Percentiles rank a stretch among this genome's conserved stretches.
Evolutionary conservation across 768 basidiomycete species (phyloP).

Genomic region (Tricholoma saponaceum): DNA sequence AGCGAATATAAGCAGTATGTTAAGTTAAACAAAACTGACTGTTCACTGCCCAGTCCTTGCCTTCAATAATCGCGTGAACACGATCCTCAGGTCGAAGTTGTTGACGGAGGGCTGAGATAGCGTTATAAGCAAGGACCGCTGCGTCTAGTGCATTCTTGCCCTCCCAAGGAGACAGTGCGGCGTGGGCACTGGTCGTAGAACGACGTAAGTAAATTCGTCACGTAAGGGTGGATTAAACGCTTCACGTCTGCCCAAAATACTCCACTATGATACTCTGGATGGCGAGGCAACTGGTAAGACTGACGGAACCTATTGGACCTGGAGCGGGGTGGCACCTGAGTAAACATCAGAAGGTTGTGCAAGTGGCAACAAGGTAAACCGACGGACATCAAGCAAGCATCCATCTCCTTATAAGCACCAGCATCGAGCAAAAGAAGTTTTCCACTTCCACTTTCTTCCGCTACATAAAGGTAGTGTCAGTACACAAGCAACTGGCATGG

Average conservation of each 20-base stretch:
- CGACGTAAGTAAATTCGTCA: neutral
- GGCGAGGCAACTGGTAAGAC: conserved; percentile 61
- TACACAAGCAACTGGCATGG: neutral
- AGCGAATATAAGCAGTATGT: neutral
- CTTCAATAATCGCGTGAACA: conserved; percentile 76
- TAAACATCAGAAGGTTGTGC: neutral
- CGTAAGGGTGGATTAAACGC: neutral
- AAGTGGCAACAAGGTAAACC: neutral
- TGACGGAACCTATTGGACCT: conserved; percentile 65
- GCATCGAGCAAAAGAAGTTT: conserved; percentile 64
- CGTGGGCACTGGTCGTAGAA: conserved; percentile 60
- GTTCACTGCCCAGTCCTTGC: conserved; percentile 71
- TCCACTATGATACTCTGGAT: conserved; percentile 58
- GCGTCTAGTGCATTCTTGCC: conserved; percentile 83
- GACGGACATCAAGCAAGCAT: conserved; percentile 70
- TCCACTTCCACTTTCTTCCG: conserved; percentile 75
- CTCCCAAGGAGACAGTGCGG: conserved; percentile 79
- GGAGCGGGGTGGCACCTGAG: conserved; percentile 78
- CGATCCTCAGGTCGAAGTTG: conserved; percentile 75
- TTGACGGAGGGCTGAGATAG: conserved; percentile 75
- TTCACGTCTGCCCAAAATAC: conserved; percentile 70
- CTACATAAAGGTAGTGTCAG: conserved; percentile 32
- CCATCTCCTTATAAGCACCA: conserved; percentile 78
- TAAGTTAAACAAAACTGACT: conserved; percentile 44
- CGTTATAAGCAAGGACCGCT: conserved; percentile 78